Evolutionary conservation across 208 protist genomes (phyloP).

Genomic region (Strigomonas oncopelti): DNA sequence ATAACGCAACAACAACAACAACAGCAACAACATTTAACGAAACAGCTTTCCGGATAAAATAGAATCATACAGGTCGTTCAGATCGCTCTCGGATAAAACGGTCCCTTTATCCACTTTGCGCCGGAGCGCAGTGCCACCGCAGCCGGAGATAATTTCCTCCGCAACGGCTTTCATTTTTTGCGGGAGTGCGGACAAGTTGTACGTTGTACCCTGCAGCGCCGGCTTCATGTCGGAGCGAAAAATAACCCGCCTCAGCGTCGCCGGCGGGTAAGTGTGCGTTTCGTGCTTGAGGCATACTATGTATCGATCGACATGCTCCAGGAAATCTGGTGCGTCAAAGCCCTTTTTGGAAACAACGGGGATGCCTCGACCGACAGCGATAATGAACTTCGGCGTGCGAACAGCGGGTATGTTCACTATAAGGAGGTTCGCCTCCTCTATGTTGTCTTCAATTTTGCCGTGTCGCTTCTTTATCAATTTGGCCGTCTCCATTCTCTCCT

Average conservation of each 20-base stretch:
- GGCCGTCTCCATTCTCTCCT: constrained; percentile 24
- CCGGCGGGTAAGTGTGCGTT: constrained; percentile 39
- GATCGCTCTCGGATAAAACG: constrained; percentile 31
- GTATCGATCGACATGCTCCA: constrained; percentile 5
- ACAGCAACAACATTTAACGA: constrained; percentile 11
- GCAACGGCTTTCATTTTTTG: constrained; percentile 37
- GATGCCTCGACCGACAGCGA: constrained; percentile 71
- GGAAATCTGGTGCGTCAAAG: constrained; percentile 41
- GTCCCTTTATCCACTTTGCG: constrained; percentile 19
- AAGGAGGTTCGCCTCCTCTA: constrained; percentile 53
- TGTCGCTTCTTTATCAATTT: constrained; percentile 39
- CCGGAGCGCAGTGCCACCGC: constrained; percentile 42
- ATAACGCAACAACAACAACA: constrained; percentile 6
- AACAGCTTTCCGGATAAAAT: constrained; percentile 27
- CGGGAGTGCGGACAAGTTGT: constrained; percentile 41
- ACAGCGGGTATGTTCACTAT: constrained; percentile 53
- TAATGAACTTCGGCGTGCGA: constrained; percentile 85
- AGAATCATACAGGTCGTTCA: constrained; percentile 64
- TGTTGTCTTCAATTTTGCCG: constrained; percentile 48
- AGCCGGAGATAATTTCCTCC: constrained; percentile 66
- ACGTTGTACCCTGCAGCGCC: constrained; percentile 35
- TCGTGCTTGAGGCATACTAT: constrained; percentile 2
- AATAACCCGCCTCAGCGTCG: constrained; percentile 42
- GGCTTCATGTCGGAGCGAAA: constrained; percentile 25
- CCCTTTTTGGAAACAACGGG: constrained; percentile 56